These are phyloP conservation scores for Myrica gale DNA, from an alignment of 306 rosid species.

Conservation along the genomic window DNA sequence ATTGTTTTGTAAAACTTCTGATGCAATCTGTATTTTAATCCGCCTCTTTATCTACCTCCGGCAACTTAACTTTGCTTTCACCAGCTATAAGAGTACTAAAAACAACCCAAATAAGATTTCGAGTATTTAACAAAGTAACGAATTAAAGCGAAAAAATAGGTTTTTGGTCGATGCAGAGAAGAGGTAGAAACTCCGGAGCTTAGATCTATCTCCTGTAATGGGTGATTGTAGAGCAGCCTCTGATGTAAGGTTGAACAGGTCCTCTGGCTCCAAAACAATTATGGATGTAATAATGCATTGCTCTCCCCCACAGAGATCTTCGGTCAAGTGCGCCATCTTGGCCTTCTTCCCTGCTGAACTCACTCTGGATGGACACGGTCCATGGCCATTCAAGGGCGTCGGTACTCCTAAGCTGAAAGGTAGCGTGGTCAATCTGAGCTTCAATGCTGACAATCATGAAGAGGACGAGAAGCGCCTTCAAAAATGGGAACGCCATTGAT, in stretches of 20 bases:
- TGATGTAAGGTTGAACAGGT: slow-evolving; percentile 66
- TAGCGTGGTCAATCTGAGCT: neutral
- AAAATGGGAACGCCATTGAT: neutral
- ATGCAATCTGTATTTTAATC: too few species aligned
- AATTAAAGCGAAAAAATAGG: too few species aligned
- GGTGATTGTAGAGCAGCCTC: slow-evolving; percentile 75
- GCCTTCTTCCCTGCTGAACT: neutral
- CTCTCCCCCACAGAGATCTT: slow-evolving; percentile 68
- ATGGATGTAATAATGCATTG: slow-evolving; percentile 59
- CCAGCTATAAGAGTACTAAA: too few species aligned
- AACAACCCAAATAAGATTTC: too few species aligned
- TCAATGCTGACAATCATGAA: neutral
- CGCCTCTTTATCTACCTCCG: too few species aligned
- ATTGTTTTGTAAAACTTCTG: too few species aligned
- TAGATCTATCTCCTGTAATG: slow-evolving; percentile 57
- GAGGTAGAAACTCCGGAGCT: too few species aligned
- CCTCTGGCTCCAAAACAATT: slow-evolving; percentile 79
- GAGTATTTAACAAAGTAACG: too few species aligned
- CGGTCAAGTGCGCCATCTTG: slow-evolving; percentile 20
- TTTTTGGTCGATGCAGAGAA: too few species aligned
- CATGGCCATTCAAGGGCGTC: neutral
- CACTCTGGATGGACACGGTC: neutral
- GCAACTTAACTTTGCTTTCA: too few species aligned
- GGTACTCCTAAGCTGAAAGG: neutral
- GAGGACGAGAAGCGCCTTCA: neutral